Evolutionary conservation across 2,329 filamentous ascomycete species (phyloP).

Genomic region (Seiridium cupressi): DNA sequence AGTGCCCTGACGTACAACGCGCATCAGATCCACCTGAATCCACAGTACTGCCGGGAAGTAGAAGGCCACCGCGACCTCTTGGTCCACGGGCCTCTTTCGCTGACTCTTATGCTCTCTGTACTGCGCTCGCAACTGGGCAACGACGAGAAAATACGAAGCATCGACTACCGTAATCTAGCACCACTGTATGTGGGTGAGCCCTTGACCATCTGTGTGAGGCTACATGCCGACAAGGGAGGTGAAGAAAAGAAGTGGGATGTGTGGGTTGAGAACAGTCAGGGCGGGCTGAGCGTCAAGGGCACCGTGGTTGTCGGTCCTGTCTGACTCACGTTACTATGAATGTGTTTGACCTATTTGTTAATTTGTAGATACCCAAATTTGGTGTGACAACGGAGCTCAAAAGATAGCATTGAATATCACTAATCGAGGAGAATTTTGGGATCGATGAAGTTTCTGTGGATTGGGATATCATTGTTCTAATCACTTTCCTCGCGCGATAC

Average conservation of each 20-base stretch:
- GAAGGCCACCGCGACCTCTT: conserved; percentile 76
- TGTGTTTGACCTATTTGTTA: not conserved
- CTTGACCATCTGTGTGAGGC: conserved; percentile 67
- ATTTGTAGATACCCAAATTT: conserved; percentile 1
- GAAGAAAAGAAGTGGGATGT: conserved; percentile 48
- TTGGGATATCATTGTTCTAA: too few relatives aligned
- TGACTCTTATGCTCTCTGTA: conserved; percentile 73
- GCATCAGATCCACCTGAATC: conserved; percentile 85
- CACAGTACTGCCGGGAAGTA: conserved; percentile 61
- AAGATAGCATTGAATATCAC: too few relatives aligned
- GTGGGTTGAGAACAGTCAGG: conserved; percentile 63
- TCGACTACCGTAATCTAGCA: conserved; percentile 79
- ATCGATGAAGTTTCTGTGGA: too few relatives aligned
- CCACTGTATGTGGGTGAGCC: conserved; percentile 75
- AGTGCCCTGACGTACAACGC: conserved; percentile 91
- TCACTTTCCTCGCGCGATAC: not conserved
- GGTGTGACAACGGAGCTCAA: too few relatives aligned
- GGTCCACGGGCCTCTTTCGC: conserved; percentile 82
- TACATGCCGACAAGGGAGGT: conserved; percentile 24
- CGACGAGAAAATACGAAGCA: conserved; percentile 41
- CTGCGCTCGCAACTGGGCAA: conserved; percentile 49
- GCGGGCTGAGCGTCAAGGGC: conserved; percentile 64
- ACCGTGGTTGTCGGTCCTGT: conserved; percentile 27
- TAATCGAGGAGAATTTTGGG: too few relatives aligned
- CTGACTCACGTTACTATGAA: not conserved